phyloP scores from a whole-genome alignment of 2,329 filamentous ascomycete species.

The Arthrobotrys conoides region DNA sequence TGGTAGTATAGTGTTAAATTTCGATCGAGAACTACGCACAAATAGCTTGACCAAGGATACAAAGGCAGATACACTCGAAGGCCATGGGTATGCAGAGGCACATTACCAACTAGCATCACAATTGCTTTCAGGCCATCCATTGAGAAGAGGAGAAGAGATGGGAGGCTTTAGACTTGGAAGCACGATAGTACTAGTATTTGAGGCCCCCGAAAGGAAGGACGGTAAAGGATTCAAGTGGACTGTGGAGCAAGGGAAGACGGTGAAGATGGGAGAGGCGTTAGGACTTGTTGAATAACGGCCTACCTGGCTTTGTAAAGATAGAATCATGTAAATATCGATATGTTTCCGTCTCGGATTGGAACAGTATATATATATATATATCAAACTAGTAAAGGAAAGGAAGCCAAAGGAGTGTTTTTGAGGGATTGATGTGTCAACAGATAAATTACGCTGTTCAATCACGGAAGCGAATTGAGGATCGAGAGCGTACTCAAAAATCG shows the following conservation, averaged over 20 bases:
- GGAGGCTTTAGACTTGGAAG: constrained; percentile 96
- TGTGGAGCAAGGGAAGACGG: constrained; percentile 86
- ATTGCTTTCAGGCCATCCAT: constrained; percentile 84
- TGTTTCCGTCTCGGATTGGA: neutral
- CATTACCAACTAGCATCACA: constrained; percentile 84
- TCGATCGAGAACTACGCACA: constrained; percentile 92
- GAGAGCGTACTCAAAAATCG: constrained; percentile 61
- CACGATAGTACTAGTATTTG: constrained; percentile 95
- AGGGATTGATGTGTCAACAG: constrained; percentile 51
- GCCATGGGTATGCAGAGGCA: constrained; percentile 91
- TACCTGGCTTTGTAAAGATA: neutral
- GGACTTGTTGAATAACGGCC: constrained; percentile 76
- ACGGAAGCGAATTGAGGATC: constrained; percentile 49
- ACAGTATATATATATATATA: neutral
- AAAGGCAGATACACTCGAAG: constrained; percentile 86
- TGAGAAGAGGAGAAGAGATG: constrained; percentile 94
- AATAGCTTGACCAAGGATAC: constrained; percentile 95
- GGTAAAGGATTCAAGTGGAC: constrained; percentile 83
- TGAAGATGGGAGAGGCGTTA: constrained; percentile 89
- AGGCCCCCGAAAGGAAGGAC: constrained; percentile 81
- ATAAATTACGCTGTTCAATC: constrained; percentile 61
- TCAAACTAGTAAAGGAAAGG: neutral
- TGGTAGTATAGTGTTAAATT: constrained; percentile 96
- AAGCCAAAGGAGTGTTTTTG: neutral
- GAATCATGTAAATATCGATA: constrained; percentile 11